These are phyloP conservation scores for Nakazawaea anatomiae DNA, from an alignment of 805 yeast genomes.

Conservation along the genomic window DNA sequence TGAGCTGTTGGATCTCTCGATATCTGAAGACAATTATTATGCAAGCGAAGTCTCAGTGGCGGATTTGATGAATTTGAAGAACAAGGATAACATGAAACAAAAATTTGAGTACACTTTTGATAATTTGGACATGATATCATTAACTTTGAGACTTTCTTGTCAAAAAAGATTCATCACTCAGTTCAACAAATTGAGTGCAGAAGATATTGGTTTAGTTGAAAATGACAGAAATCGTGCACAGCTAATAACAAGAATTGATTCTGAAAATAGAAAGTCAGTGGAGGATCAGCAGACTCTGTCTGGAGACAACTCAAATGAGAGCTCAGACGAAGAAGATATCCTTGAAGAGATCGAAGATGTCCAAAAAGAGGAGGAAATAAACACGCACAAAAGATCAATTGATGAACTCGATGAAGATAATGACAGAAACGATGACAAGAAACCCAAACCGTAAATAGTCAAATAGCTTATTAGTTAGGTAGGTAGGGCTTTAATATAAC, in stretches of 20 bases:
- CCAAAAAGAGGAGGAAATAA: conserved; percentile 16
- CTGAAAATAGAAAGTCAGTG: too few relatives aligned
- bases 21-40: conserved; percentile 11
- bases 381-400: conserved; percentile 25
- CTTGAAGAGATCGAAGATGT: conserved; percentile 6
- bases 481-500: neutral
- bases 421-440: conserved; percentile 7
- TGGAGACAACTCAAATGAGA: neutral
- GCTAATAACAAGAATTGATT: too few relatives aligned
- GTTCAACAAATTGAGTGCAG: conserved; percentile 5
- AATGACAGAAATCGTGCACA: neutral
- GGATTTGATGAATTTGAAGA: conserved; percentile 6
- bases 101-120: neutral
- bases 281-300: too few relatives aligned
- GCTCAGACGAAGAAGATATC: conserved; percentile 3
- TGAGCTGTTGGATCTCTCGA: neutral
- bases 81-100: neutral
- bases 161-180: conserved; percentile 9
- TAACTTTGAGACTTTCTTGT: conserved; percentile 1
- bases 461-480: neutral
- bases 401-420: conserved; percentile 17
- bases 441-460: neutral
- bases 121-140: conserved; percentile 1
- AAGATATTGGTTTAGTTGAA: neutral
- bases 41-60: conserved; percentile 1